Base-by-base conservation (phyloP, 2,329 filamentous ascomycete genomes). In the Monosporascus sp. region DNA sequence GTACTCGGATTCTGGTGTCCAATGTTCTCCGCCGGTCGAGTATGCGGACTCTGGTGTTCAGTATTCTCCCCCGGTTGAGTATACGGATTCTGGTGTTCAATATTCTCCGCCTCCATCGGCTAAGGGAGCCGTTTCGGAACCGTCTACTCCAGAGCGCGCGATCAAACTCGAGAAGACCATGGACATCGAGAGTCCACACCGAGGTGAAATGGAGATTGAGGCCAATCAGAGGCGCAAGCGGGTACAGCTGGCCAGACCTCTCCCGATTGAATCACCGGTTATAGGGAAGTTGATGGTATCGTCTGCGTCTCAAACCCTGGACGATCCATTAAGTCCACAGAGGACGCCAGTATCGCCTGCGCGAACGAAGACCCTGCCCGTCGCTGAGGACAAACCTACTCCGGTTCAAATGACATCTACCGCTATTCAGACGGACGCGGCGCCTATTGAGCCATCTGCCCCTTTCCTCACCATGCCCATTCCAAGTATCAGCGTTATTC, bases 401-500 rank as follows among this genome's bases (percentile, higher is more conserved):
- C 53, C 55, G 9, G 53, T 62, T 2, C 65, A 73, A 50, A 80
- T 83, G 72, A 72, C 75, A 2, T 82, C 82, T 8, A 73, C 74
- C 9, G 80, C 78, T 2, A 89, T 84, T 0, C 86, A 89, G 67
- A 89, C 86, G 0, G 78, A 79, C 34, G 51, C 34, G 6, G n/a
- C 51, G 6, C 54, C 48, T n/a, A 51, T 60, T 48, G 56, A 62
- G 52, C 52, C 58, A 31, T 63, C 70, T 4, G 62, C 68, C 8
- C 67, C 62, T 8, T 64, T 58, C 24, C 48, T 60, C 11, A 63
- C 59, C 58, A 70, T 83, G 54, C 65, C 77, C 5, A 88, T 97
- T 56, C 93, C 93, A 0, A 89, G 86, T 62, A 99, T 99, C 65
- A 88, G 90, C 52, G 90, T 99, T 49, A 89, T 96, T 61, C 94